Evolutionary conservation across 2,329 filamentous ascomycete genomes (phyloP).

Genomic region (Aulographum hederae): DNA sequence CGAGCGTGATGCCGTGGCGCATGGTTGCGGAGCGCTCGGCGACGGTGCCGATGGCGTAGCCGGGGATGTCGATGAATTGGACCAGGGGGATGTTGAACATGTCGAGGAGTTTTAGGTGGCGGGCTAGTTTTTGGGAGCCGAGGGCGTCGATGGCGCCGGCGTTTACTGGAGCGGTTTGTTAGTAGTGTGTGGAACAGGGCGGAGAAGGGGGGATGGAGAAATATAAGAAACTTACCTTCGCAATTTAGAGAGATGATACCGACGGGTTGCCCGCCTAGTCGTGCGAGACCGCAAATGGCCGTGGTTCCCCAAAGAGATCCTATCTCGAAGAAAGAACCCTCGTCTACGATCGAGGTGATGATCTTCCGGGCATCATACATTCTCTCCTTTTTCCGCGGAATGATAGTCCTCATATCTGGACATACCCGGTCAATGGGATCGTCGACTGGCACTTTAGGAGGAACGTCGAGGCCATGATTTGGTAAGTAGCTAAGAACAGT

Average conservation of each 20-base stretch:
- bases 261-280: constrained; percentile 36
- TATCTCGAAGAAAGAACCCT: constrained; percentile 43
- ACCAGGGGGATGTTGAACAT: constrained; percentile 46
- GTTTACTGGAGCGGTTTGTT: constrained; percentile 20
- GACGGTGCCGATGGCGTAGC: constrained; percentile 44
- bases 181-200: too few species aligned
- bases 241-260: constrained; percentile 43
- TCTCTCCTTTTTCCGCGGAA: constrained; percentile 37
- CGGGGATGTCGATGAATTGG: constrained; percentile 42
- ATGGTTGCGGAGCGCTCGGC: constrained; percentile 46
- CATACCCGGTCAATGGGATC: constrained; percentile 34
- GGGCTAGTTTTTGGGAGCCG: constrained; percentile 41
- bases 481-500: constrained; percentile 39
- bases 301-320: constrained; percentile 44
- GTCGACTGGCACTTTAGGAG: constrained; percentile 26
- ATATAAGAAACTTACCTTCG: constrained; percentile 25
- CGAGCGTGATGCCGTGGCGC: constrained; percentile 43
- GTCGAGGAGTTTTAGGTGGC: constrained; percentile 44
- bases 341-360: constrained; percentile 38
- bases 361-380: constrained; percentile 43
- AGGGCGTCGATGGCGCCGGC: constrained; percentile 42
- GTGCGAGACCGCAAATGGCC: constrained; percentile 40
- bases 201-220: background rate
- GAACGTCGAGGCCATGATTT: constrained; percentile 35
- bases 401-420: constrained; percentile 32